Conservation (phyloP, 208 protist genomes). For the Trypanosoma vivax region DNA sequence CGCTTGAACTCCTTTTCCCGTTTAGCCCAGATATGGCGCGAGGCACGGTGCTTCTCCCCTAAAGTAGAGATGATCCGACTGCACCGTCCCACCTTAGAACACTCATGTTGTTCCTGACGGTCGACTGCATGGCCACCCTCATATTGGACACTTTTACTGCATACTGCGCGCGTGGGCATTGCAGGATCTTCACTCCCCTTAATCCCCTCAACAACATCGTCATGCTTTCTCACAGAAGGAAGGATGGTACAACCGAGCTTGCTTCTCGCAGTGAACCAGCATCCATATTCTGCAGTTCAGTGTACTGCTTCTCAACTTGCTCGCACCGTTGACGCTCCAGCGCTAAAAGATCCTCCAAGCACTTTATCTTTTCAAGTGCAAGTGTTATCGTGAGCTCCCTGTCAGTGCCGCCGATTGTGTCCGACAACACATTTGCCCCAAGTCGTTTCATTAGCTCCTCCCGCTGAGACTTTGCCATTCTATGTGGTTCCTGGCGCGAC, state of each 20-base stretch:
- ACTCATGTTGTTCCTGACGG: background rate
- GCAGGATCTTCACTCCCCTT: too few relatives aligned
- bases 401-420: background rate
- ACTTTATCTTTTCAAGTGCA: background rate
- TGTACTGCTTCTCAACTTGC: background rate
- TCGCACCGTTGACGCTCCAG: background rate
- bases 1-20: conserved; percentile 14
- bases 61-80: background rate
- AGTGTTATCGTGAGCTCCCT: background rate
- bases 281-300: background rate
- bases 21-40: conserved; percentile 1
- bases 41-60: conserved; percentile 3
- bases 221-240: too few relatives aligned
- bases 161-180: too few relatives aligned
- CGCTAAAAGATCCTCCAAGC: background rate
- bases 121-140: too few relatives aligned
- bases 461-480: conserved; percentile 29
- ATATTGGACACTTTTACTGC: too few relatives aligned
- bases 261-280: too few relatives aligned
- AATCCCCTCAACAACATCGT: too few relatives aligned
- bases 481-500: conserved; percentile 47
- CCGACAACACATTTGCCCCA: background rate
- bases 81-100: background rate
- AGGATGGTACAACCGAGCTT: too few relatives aligned
- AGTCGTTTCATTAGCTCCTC: background rate